phyloP scores from a whole-genome alignment of 2,329 filamentous ascomycete genomes.

The Ceratocystis smalleyi region DNA sequence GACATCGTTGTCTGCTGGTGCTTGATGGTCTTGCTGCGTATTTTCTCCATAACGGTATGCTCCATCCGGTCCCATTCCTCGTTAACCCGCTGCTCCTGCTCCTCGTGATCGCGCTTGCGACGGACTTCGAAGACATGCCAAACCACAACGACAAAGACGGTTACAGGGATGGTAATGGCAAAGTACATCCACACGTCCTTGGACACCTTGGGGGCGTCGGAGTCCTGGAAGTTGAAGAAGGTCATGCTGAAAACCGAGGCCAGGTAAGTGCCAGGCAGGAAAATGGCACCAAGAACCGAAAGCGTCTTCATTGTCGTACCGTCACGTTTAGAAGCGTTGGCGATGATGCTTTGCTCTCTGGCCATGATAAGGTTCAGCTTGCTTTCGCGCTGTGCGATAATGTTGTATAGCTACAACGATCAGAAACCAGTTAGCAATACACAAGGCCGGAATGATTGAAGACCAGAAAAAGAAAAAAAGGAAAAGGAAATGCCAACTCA shows the following conservation, averaged over 20 bases:
- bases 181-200: conserved; percentile 47
- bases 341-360: conserved; percentile 42
- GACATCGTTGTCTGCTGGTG: conserved; percentile 35
- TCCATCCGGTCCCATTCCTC: conserved; percentile 42
- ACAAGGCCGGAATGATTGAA: not conserved
- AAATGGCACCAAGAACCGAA: conserved; percentile 46
- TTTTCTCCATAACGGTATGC: conserved; percentile 38
- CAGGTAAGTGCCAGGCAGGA: conserved; percentile 46
- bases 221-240: conserved; percentile 46
- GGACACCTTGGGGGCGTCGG: conserved; percentile 32
- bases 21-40: conserved; percentile 41
- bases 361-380: conserved; percentile 49
- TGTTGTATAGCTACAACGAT: conserved; percentile 41
- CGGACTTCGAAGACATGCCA: conserved; percentile 40
- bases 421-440: not conserved
- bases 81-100: conserved; percentile 38
- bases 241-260: conserved; percentile 51
- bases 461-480: not conserved
- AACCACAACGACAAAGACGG: conserved; percentile 36
- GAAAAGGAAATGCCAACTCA: conserved; percentile 24
- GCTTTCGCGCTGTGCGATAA: conserved; percentile 49
- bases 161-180: conserved; percentile 43
- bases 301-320: conserved; percentile 51
- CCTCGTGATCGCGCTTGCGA: conserved; percentile 33
- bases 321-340: conserved; percentile 45